Evolutionary conservation across 1,284 basidiomycete genomes (phyloP), one percentile per base, ranked within the genome.

Genomic region (Microbotryomycetes sp.): DNA sequence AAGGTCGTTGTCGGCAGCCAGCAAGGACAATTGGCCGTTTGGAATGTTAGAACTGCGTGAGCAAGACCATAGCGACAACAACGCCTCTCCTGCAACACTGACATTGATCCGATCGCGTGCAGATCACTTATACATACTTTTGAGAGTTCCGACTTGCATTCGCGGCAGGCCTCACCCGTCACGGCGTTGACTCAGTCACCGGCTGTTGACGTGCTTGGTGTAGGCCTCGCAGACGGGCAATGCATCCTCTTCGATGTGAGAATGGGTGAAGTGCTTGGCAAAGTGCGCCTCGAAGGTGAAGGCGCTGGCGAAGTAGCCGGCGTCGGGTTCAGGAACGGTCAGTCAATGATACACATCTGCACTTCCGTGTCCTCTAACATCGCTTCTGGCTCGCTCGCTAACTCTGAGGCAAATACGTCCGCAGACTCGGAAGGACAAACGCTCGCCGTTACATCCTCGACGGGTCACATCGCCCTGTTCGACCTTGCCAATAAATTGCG

Each of bases 161-260:
- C 71, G n/a, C 68, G 73, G 52, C 73, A 5, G 54, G 73, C 7
- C 0, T 73, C 75, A 48, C 80, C 86, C 2, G 83, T 97, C 64
- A 91, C 89, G 1, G 79, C 85, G 3, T 75, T 98, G 49, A 83
- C 84, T 0, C 96, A 97, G 73, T 92, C 91, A 11, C 94, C 96
- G 18, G 96, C 94, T 5, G 86, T 98, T 58, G 96, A 99, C 72
- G 89, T 98, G 5, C 81, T 98, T 29, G 96, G 89, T 15, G 80
- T 97, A 57, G 94, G 92, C 0, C 92, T 90, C 71, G 80, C 85
- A 0, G 89, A 89, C 4, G 94, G 96, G 45, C 85, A 88, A 69
- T 85, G 97, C 35, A 85, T 87, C 0, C 80, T 99, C 6, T 87
- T 92, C 70, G 94, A 99, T 73, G 82, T 97, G 57, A 83, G 89